Percentiles rank a stretch among this genome's conserved stretches.
Conservation (phyloP, 192 early-diverging fungal species). For the Phlyctochytrium planicorne region DNA sequence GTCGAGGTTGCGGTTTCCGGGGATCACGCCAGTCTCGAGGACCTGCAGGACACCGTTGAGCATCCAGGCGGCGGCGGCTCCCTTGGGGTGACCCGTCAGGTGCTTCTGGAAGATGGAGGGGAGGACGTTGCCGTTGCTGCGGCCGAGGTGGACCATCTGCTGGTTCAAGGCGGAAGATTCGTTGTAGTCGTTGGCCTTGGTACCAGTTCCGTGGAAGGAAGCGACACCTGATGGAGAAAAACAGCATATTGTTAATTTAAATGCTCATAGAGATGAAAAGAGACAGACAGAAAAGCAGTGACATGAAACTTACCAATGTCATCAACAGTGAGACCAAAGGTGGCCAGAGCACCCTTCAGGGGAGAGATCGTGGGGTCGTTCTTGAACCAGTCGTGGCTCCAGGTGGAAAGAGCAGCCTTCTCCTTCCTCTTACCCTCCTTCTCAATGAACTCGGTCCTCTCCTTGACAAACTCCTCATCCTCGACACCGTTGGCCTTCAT, state of each 20-base stretch:
- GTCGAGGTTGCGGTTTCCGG: conserved; percentile 90
- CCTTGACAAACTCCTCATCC: conserved; percentile 44
- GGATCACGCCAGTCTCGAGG: conserved; percentile 80
- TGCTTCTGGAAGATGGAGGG: conserved; percentile 89
- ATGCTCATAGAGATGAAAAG: background rate
- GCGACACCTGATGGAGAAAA: conserved; percentile 52
- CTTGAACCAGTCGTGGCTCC: conserved; percentile 80
- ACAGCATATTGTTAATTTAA: background rate
- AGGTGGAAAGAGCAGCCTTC: conserved; percentile 68
- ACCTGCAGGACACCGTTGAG: conserved; percentile 88
- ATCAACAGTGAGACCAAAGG: conserved; percentile 85
- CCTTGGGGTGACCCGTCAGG: conserved; percentile 97
- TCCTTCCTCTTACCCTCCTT: conserved; percentile 57
- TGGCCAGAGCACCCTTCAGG: conserved; percentile 81
- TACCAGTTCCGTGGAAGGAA: conserved; percentile 95
- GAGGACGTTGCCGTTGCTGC: conserved; percentile 75
- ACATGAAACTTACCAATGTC: conserved; percentile 63
- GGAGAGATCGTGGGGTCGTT: conserved; percentile 74
- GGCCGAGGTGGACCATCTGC: conserved; percentile 84
- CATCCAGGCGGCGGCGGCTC: conserved; percentile 96
- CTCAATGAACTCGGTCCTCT: conserved; percentile 56
- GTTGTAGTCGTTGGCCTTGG: conserved; percentile 94
- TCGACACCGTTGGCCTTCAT: conserved; percentile 39
- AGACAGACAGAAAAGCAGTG: background rate
- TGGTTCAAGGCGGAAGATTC: conserved; percentile 83